Base-by-base conservation (phyloP, 1,139 yeast species). In the Suhomyces guaymorum region DNA sequence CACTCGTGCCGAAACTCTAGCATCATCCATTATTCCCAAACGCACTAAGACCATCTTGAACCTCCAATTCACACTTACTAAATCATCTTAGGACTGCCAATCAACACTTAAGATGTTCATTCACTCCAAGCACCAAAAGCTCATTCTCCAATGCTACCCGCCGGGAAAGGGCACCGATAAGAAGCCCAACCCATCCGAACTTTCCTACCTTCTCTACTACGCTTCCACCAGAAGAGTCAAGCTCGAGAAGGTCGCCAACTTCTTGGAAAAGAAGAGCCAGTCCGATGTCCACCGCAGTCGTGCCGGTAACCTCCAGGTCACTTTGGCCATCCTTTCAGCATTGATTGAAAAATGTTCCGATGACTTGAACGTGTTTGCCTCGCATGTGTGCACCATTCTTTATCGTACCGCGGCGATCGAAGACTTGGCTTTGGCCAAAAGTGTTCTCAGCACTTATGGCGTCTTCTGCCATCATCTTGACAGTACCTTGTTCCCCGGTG, bases 201-300 rank as follows among this genome's bases (percentile, higher is more conserved):
- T 94, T 33, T 84, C 95, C 41, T 89, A 89, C 57, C 70, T 92
- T 48, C 64, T 90, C 26, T 92, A 86, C 66, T 90, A 90, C 58
- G 96, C 95, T n/a, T 82, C 95, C 26, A 84, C 96, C 6, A 72
- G 97, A 48, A 71, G 96, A 41, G 82, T 88, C 26, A 92, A 92
- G 56, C 70, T 92, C 45, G 92, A 86, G 49, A 90, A 90, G 52
- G 96, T 92, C 12, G 83, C 90, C 15, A 63, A 66, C 7, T 88
- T 82, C 53, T 61, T 92, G 39, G 74, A 75, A 33, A 78, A 73
- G 47, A 82, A 79, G 56, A 78, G 92, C n/a, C 54, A 57, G 12
- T 54, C 70, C 9, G 97, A 90, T 57, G 70, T 80, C 22, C 63
- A 70, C 40, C 76, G 78, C 32, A 78, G 73, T 39, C 65, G 87